Base-by-base conservation (phyloP, 768 basidiomycete species). In the Rhizopogon vinicolor region DNA sequence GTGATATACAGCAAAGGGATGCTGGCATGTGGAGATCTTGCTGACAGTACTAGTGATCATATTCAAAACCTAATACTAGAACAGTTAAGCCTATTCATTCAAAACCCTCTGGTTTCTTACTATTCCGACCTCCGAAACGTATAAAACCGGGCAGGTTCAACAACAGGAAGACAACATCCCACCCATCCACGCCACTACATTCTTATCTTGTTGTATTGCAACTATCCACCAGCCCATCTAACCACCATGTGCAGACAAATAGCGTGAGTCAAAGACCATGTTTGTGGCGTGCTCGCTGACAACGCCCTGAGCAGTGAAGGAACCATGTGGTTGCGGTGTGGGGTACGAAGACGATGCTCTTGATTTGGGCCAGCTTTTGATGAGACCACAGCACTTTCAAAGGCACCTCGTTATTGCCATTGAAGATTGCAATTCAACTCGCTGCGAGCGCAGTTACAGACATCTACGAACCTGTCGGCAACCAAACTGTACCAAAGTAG, bases 361-460 rank as follows among this genome's bases (percentile, higher is more conserved):
- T 58, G 49, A 44, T 56, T 51, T 55, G 51, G 5, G 53, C 37
- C 58, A 10, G 33, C 58, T 41, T 48, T 40, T 65, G 35, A 68
- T 49, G 49, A 28, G 35, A 13, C 14, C 58, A 39, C 57, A 91
- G 89, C 89, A 91, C 67, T 91, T 90, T 65, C 89, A 90, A 69
- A 83, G 88, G 51, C 88, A 89, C 59, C 68, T 84, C 40, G 78
- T 91, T 56, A 74, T 84, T 49, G 88, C 86, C 51, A 87, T 91
- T 69, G 74, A 85, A 69, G 89, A 91, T 66, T 91, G 89, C 73
- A 82, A 83, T 66, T 83, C 81, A 9, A 63, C 64, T 37, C 77
- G 72, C 37, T 91, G 89, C 72, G 81, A 85, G 66, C 77, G 78
- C 60, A 89, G 86, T 63, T 76, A 78, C 54, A 73, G 72, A 60